phyloP scores from a whole-genome alignment of 2,329 filamentous ascomycete genomes.

The Pyrenophora teres region DNA sequence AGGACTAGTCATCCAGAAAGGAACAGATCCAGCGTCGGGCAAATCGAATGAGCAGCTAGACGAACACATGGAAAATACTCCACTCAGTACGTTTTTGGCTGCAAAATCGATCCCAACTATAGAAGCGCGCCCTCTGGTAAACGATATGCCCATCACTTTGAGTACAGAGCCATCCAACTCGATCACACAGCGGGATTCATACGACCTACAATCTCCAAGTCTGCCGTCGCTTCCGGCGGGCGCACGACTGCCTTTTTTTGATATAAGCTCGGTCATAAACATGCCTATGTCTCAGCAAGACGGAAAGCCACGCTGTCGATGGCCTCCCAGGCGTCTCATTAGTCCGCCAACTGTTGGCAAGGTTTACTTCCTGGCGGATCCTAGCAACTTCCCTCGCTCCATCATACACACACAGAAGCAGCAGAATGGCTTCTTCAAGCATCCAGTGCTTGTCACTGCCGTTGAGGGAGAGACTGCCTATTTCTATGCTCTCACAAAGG shows the following conservation, averaged over 20 bases:
- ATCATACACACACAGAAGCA: conserved; percentile 22
- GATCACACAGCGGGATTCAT: not conserved
- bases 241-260: not conserved
- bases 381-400: conserved; percentile 7
- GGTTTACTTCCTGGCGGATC: conserved; percentile 21
- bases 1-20: too few species aligned
- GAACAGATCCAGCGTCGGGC: too few species aligned
- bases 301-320: not conserved
- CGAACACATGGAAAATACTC: too few species aligned
- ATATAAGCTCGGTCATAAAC: too few species aligned
- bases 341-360: conserved; percentile 1
- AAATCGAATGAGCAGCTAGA: too few species aligned
- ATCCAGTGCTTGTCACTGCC: conserved; percentile 21
- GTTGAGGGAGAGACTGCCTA: conserved; percentile 8
- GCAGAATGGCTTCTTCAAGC: conserved; percentile 25
- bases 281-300: too few species aligned
- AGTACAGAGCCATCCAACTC: not conserved
- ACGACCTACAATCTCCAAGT: not conserved
- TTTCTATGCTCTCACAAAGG: conserved; percentile 25
- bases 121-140: not conserved
- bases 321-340: not conserved
- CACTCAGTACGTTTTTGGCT: not conserved
- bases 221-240: not conserved
- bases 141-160: not conserved
- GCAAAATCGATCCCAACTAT: not conserved